phyloP scores from a whole-genome alignment of 31 red algal genomes.

The Endocladia muricata region DNA sequence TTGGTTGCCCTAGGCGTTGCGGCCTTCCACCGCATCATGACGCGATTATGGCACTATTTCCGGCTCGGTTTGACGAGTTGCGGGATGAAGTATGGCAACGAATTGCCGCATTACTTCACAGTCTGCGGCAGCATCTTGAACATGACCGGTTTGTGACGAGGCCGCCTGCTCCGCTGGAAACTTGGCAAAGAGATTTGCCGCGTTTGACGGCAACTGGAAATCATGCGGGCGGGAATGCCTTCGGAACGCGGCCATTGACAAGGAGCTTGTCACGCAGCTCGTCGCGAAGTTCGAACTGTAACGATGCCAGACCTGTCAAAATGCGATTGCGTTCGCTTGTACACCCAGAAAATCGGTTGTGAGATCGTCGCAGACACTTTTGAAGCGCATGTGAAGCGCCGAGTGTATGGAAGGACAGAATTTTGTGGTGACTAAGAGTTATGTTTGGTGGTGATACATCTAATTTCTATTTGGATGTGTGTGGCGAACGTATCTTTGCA shows the following conservation, averaged over 20 bases:
- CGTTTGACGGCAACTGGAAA: background rate
- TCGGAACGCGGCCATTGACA: background rate
- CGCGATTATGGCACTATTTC: conserved; percentile 7
- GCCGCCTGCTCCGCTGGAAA: background rate
- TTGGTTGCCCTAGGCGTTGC: conserved; percentile 29
- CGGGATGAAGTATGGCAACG: conserved; percentile 46
- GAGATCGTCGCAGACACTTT: too few species aligned
- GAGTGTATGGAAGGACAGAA: too few species aligned
- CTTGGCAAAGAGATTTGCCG: background rate
- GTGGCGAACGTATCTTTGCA: too few species aligned
- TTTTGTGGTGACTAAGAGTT: too few species aligned
- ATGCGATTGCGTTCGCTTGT: conserved; percentile 38
- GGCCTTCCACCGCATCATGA: conserved; percentile 27
- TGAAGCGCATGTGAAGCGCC: too few species aligned
- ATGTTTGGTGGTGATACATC: too few species aligned
- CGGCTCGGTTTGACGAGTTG: conserved; percentile 38
- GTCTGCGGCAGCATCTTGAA: conserved; percentile 26
- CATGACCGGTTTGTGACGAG: background rate
- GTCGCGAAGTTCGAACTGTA: background rate
- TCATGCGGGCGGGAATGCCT: background rate
- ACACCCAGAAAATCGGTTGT: conserved; percentile 26
- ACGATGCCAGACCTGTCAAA: conserved; percentile 27
- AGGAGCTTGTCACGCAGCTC: background rate
- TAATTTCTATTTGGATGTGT: too few species aligned
- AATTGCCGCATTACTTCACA: conserved; percentile 26